Percentiles rank a stretch among this genome's conserved stretches.
phyloP scores from a whole-genome alignment of 139 green algal species.

The Coelastrella sp. region DNA sequence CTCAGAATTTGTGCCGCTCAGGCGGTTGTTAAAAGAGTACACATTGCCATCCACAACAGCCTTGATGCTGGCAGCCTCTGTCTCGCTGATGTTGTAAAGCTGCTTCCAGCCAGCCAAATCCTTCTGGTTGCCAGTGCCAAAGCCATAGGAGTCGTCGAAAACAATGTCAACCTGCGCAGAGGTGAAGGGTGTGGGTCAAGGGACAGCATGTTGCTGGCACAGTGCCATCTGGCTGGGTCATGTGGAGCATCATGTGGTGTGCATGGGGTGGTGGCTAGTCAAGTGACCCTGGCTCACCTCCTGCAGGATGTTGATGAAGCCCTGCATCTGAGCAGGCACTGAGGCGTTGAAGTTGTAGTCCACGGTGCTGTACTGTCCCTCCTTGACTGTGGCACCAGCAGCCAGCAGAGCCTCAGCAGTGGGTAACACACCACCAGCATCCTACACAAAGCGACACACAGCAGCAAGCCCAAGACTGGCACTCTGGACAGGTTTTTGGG shows the following conservation, averaged over 20 bases:
- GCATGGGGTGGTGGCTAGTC: neutral
- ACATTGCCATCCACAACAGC: constrained; percentile 25
- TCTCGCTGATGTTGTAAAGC: neutral
- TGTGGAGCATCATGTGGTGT: too few relatives aligned
- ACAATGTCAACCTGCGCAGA: constrained; percentile 14
- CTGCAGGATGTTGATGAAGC: constrained; percentile 22
- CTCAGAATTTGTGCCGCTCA: neutral
- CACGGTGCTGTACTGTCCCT: neutral
- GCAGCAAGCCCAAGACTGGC: neutral
- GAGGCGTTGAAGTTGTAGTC: constrained; percentile 30
- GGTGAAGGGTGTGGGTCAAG: neutral
- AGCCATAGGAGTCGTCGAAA: constrained; percentile 27
- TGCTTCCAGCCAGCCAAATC: constrained; percentile 43
- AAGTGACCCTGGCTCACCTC: neutral
- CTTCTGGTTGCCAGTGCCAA: constrained; percentile 31
- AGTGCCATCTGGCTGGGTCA: too few relatives aligned
- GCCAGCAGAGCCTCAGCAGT: neutral
- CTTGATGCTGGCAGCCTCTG: neutral
- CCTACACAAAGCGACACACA: constrained; percentile 16
- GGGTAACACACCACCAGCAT: constrained; percentile 58
- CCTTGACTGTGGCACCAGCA: neutral
- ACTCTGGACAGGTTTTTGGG: neutral
- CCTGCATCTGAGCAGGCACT: constrained; percentile 11
- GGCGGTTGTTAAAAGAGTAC: constrained; percentile 21
- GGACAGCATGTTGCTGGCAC: too few relatives aligned